Base-by-base conservation (phyloP, 768 basidiomycete genomes). In the Phlegmacium glaucopus region DNA sequence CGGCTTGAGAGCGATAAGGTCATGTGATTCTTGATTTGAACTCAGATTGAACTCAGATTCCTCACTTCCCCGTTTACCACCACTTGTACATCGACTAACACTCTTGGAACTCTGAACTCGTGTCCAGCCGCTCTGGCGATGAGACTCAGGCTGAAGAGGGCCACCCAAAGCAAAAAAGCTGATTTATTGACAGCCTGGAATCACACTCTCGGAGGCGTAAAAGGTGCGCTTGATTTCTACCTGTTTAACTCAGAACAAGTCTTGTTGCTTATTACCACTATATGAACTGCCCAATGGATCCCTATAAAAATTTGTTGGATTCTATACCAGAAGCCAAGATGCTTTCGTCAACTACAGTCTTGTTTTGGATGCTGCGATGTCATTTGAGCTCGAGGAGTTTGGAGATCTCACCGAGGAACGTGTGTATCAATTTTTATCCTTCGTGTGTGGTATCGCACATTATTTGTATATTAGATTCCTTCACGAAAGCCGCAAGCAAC, bases 291-390 rank as follows among this genome's bases (percentile, higher is more conserved):
- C 30, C 36, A 9, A 27, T 45, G 1, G 44, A 45, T 10, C 44
- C 44, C 8, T 45, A 45, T 26, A n/a, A 28, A 45, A 45, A 39
- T 45, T 45, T 12, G 36, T 27, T 4, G 44, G 13, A 0, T 45
- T 34, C 9, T 45, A 45, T 26, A 27, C 44, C 11, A 25, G 44
- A 16, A 45, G 36, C 37, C 18, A 39, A 15, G 37, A 46, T 15
- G 26, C 45, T 2, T n/a, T n/a, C n/a, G n/a, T n/a, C n/a, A n/a
- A n/a, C n/a, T n/a, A n/a, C n/a, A n/a, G n/a, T n/a, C n/a, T 39
- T 4, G 26, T 46, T 5, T 29, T 45, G 13, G 44, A 46, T 18
- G 37, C 37, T 2, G 37, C 35, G 18, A 10, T 46, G 45, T 34
- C 37, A 9, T 45, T 29, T 29, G 44, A 45, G 43, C 8, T 8